These are phyloP conservation scores for Yamadazyma friedrichii DNA, from an alignment of 1,139 yeast genomes.

Conservation along the genomic window DNA sequence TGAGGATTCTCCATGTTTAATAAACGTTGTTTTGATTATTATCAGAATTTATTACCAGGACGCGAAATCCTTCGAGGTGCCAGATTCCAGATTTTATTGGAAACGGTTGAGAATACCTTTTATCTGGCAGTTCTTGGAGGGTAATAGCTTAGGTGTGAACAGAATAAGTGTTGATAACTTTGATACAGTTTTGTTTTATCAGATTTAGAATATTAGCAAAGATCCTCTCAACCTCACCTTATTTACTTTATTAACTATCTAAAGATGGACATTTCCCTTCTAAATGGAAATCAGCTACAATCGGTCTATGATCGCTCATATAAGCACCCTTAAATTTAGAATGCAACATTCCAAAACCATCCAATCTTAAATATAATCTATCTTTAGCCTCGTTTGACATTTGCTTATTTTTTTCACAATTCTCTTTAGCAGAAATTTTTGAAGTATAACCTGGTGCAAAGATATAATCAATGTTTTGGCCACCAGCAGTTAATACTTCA, in stretches of 20 bases:
- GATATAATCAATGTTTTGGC: constrained; percentile 50
- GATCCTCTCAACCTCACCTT: no score
- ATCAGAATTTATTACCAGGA: not conserved
- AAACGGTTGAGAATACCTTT: no score
- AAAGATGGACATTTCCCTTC: constrained; percentile 2
- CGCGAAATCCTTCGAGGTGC: not conserved
- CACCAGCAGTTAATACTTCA: constrained; percentile 26
- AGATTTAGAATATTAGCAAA: no score
- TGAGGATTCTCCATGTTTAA: constrained; percentile 79
- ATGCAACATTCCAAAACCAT: constrained; percentile 45
- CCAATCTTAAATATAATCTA: constrained; percentile 21
- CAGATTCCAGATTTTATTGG: no score
- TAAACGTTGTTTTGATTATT: constrained; percentile 4
- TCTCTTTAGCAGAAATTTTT: constrained; percentile 19
- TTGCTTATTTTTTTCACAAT: constrained; percentile 17
- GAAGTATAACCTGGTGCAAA: constrained; percentile 38
- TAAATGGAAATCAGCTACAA: constrained; percentile 42
- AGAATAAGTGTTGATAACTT: no score
- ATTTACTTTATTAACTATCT: no score
- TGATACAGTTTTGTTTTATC: no score
- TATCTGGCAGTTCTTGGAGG: no score
- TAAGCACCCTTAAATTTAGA: constrained; percentile 42
- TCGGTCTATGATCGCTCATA: constrained; percentile 57
- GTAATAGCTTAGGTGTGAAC: no score
- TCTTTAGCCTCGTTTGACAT: constrained; percentile 11